phyloP scores from a whole-genome alignment of 1,139 yeast species.

The Debaryomyces fabryi region DNA sequence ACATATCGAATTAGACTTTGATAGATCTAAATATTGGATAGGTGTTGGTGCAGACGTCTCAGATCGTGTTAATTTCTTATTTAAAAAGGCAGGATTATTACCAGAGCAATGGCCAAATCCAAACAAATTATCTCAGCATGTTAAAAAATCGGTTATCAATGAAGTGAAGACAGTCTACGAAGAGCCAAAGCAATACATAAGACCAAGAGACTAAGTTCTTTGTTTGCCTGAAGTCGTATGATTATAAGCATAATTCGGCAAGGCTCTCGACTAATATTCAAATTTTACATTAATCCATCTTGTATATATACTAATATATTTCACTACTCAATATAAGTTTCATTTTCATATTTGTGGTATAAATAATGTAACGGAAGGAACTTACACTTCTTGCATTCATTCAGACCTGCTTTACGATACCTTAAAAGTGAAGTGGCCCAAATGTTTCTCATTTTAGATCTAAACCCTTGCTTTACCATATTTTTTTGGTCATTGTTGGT shows the following conservation, averaged over 20 bases:
- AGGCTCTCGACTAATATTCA: background rate
- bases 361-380: slow-evolving; percentile 8
- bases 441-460: background rate
- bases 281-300: slow-evolving; percentile 4
- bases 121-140: slow-evolving; percentile 37
- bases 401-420: background rate
- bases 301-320: slow-evolving; percentile 12
- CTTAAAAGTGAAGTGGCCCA: background rate
- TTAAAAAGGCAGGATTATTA: slow-evolving; percentile 78
- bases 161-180: slow-evolving; percentile 33
- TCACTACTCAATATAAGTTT: slow-evolving; percentile 3
- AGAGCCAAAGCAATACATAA: slow-evolving; percentile 35
- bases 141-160: slow-evolving; percentile 32
- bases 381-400: slow-evolving; percentile 8
- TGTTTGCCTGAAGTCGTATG: background rate
- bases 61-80: slow-evolving; percentile 73
- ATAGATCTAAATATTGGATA: slow-evolving; percentile 94
- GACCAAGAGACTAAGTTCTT: slow-evolving; percentile 32
- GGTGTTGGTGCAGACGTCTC: slow-evolving; percentile 99
- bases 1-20: slow-evolving; percentile 81
- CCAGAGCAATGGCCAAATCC: slow-evolving; percentile 73
- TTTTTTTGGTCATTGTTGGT: background rate
- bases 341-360: slow-evolving; percentile 4
- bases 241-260: background rate
- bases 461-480: background rate